phyloP scores from a whole-genome alignment of 768 basidiomycete species.

The Russula emetica region DNA sequence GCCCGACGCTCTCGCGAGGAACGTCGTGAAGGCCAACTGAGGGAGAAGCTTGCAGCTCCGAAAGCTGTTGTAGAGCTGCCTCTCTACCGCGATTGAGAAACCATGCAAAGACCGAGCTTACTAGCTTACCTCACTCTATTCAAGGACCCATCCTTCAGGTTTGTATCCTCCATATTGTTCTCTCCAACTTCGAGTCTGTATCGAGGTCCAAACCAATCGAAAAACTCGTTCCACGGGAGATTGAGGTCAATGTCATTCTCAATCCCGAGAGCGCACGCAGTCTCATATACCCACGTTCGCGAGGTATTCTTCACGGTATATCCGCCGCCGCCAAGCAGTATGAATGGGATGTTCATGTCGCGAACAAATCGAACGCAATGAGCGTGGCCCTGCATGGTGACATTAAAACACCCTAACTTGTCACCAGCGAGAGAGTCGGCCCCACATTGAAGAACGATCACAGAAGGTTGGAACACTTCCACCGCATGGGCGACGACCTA shows the following conservation, averaged over 20 bases:
- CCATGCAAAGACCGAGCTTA: constrained; percentile 31
- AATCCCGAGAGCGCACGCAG: constrained; percentile 87
- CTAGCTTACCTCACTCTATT: constrained; percentile 63
- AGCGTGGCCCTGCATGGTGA: constrained; percentile 94
- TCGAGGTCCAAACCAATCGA: constrained; percentile 96
- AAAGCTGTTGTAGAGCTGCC: constrained; percentile 51
- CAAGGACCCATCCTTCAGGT: constrained; percentile 73
- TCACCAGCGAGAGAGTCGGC: constrained; percentile 94
- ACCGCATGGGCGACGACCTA: constrained; percentile 82
- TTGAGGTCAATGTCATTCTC: constrained; percentile 74
- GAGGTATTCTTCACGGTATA: constrained; percentile 98
- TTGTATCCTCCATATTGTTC: constrained; percentile 95
- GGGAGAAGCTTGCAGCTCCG: constrained; percentile 66
- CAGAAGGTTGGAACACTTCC: constrained; percentile 83
- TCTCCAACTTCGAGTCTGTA: constrained; percentile 87
- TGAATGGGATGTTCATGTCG: constrained; percentile 76
- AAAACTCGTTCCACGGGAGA: constrained; percentile 82
- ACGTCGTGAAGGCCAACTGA: constrained; percentile 84
- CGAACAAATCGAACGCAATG: constrained; percentile 86
- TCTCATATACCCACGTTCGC: constrained; percentile 94
- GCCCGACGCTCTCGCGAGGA: constrained; percentile 62
- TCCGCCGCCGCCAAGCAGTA: constrained; percentile 92
- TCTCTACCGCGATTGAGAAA: constrained; percentile 45
- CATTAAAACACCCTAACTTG: constrained; percentile 93
- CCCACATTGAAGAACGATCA: constrained; percentile 90